Evolutionary conservation across 192 early-diverging fungal genomes (phyloP).

Genomic region (Phlyctochytrium bullatum): DNA sequence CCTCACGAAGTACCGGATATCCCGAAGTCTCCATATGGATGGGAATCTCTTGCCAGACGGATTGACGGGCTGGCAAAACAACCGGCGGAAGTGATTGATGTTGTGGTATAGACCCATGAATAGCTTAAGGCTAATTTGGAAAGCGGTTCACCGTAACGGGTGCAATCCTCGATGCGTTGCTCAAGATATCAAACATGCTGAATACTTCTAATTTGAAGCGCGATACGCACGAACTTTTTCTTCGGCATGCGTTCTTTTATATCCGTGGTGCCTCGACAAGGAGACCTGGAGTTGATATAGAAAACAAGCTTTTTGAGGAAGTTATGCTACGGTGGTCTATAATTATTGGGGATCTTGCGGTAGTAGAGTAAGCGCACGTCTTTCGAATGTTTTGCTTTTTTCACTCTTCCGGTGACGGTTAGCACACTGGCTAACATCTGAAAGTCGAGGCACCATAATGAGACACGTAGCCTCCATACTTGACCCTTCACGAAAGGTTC

Average conservation of each 20-base stretch:
- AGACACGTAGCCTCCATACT: slow-evolving; percentile 30
- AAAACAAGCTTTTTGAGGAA: slow-evolving; percentile 45
- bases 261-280: slow-evolving; percentile 26
- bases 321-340: slow-evolving; percentile 41
- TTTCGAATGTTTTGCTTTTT: no score
- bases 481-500: slow-evolving; percentile 33
- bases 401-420: background rate
- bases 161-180: slow-evolving; percentile 34
- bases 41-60: slow-evolving; percentile 39
- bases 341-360: slow-evolving; percentile 40
- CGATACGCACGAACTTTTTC: slow-evolving; percentile 39
- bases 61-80: slow-evolving; percentile 25
- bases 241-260: slow-evolving; percentile 43
- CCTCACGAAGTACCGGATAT: slow-evolving; percentile 45
- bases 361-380: slow-evolving; percentile 33
- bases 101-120: slow-evolving; percentile 22
- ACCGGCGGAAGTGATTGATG: slow-evolving; percentile 30
- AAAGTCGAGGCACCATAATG: slow-evolving; percentile 38
- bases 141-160: slow-evolving; percentile 29
- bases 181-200: slow-evolving; percentile 14
- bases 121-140: background rate
- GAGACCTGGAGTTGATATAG: slow-evolving; percentile 25
- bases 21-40: slow-evolving; percentile 48
- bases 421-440: background rate
- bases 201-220: slow-evolving; percentile 21